These are phyloP conservation scores for Ophiorrhiza pumila DNA, from an alignment of 257 asterid genomes.

Conservation along the genomic window DNA sequence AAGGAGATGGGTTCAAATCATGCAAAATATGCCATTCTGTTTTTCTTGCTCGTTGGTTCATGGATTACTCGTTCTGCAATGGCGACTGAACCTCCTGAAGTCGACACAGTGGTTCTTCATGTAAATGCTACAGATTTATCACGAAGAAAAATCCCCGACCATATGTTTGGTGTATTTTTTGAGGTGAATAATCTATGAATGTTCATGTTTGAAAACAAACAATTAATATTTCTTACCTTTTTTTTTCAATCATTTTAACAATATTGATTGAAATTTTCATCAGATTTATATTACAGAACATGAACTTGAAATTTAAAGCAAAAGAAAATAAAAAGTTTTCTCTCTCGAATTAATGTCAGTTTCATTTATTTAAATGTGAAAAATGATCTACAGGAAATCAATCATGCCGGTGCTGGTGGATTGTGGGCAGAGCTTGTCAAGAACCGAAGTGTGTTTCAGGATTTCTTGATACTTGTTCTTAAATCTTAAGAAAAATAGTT, in stretches of 20 bases:
- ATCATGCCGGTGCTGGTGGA: conserved; percentile 99
- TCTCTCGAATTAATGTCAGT: too few species aligned
- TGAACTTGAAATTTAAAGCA: too few species aligned
- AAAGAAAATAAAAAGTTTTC: too few species aligned
- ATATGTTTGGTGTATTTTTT: conserved; percentile 73
- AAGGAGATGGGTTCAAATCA: conserved; percentile 50
- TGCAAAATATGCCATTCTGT: conserved; percentile 25
- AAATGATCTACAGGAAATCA: conserved; percentile 59
- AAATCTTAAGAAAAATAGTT: neutral
- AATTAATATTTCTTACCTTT: neutral
- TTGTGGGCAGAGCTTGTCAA: conserved; percentile 93
- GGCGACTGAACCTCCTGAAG: conserved; percentile 38
- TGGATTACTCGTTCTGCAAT: conserved; percentile 41
- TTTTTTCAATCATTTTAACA: neutral
- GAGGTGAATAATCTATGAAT: conserved; percentile 44
- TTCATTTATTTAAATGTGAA: neutral
- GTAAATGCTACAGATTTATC: conserved; percentile 60
- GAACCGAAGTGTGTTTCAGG: conserved; percentile 67
- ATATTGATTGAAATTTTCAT: too few species aligned
- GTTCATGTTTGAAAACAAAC: neutral
- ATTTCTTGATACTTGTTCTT: conserved; percentile 12
- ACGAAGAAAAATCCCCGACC: conserved; percentile 48
- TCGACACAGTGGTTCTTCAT: conserved; percentile 46
- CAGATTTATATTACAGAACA: too few species aligned
- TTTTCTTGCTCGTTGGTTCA: conserved; percentile 38